These are phyloP conservation scores for Kluyveromyces sp. DNA, from an alignment of 1,139 yeast species.

Conservation along the genomic window DNA sequence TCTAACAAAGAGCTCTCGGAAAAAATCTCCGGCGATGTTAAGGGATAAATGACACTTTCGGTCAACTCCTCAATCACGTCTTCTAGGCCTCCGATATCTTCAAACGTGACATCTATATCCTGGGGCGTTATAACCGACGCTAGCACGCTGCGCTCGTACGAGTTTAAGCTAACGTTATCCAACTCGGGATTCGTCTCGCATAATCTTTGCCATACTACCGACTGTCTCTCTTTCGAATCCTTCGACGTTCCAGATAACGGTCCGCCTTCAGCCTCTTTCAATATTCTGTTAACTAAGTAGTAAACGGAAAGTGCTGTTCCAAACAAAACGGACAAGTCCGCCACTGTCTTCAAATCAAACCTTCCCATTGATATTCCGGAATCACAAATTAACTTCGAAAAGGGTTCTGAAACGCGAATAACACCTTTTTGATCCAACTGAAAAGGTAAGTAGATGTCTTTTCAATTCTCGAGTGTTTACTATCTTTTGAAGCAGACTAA, in stretches of 20 bases:
- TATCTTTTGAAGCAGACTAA: neutral
- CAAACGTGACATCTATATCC: slow-evolving; percentile 67
- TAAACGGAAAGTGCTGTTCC: slow-evolving; percentile 83
- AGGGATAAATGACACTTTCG: slow-evolving; percentile 83
- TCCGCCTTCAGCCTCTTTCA: slow-evolving; percentile 44
- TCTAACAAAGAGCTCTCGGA: slow-evolving; percentile 47
- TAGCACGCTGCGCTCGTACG: slow-evolving; percentile 71
- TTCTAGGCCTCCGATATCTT: slow-evolving; percentile 85
- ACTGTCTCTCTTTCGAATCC: slow-evolving; percentile 64
- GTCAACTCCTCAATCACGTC: slow-evolving; percentile 73
- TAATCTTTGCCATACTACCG: slow-evolving; percentile 52
- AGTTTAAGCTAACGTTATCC: slow-evolving; percentile 49
- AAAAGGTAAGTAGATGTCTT: too few species aligned
- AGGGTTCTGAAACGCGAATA: neutral
- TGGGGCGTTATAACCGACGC: slow-evolving; percentile 78
- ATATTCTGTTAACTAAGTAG: slow-evolving; percentile 54
- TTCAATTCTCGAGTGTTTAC: too few species aligned
- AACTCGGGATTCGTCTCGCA: slow-evolving; percentile 54
- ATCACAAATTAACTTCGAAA: neutral
- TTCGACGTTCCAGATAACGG: slow-evolving; percentile 46
- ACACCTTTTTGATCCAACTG: neutral
- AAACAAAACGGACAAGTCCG: slow-evolving; percentile 65
- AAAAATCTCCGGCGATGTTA: slow-evolving; percentile 48
- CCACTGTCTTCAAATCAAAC: slow-evolving; percentile 47
- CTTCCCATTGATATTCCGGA: slow-evolving; percentile 19